Percentiles rank a stretch among this genome's conserved stretches.
Conservation (phyloP, 495 filamentous ascomycete species). For the Neurospora sp. region DNA sequence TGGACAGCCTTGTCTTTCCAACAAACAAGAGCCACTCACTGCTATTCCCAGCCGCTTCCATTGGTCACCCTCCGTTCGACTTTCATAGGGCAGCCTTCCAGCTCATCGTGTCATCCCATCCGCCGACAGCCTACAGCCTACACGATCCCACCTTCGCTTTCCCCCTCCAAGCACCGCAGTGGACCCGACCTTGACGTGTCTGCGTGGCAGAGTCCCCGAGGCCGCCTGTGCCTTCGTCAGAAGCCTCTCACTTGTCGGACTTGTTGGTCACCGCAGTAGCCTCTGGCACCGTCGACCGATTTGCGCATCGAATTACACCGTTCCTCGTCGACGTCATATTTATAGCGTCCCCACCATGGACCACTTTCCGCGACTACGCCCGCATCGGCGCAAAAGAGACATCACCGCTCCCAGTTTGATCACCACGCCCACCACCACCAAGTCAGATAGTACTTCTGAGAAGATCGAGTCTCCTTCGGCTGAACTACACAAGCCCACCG, state of each 20-base stretch:
- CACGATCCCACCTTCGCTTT: background rate
- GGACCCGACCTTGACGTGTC: background rate
- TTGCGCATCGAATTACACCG: background rate
- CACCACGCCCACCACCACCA: conserved; percentile 9
- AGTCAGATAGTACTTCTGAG: background rate
- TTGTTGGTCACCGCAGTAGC: background rate
- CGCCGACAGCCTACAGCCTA: background rate
- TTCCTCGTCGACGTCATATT: background rate
- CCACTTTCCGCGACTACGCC: conserved; percentile 17
- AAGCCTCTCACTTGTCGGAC: background rate
- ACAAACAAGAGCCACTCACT: background rate
- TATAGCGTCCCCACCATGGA: conserved; percentile 8
- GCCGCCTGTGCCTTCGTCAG: background rate
- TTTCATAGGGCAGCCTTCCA: background rate
- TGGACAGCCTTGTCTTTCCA: background rate
- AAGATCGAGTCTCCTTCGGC: conserved; percentile 12
- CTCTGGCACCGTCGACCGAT: background rate
- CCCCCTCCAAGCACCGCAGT: background rate
- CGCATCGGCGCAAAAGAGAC: conserved; percentile 18
- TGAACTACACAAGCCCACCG: background rate
- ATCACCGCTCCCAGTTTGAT: conserved; percentile 9
- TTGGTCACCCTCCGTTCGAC: background rate
- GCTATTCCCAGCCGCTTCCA: background rate
- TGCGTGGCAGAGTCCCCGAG: background rate
- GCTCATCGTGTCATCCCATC: background rate